Base-by-base conservation (phyloP, 1,284 basidiomycete genomes). In the Leccinum pallidistipes region DNA sequence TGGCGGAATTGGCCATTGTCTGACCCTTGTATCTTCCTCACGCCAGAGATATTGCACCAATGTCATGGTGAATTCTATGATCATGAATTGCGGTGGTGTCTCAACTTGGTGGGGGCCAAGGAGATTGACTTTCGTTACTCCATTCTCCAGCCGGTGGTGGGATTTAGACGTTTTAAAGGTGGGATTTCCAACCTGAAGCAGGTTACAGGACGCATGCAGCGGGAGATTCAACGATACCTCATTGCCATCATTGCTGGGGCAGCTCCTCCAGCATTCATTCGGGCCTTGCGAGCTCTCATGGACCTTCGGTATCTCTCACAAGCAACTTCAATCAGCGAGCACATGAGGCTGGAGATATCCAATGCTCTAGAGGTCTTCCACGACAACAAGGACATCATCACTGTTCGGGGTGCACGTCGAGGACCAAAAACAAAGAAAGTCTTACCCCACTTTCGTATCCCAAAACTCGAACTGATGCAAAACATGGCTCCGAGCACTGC, bases 221-320 rank as follows among this genome's bases (percentile, higher is more conserved):
- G 10, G 18, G 47, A 49, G 11, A 49, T 49, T 24, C 47, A 49
- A 24, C 6, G 24, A 11, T 49, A 49, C 18, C 21, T 49, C 47
- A 49, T 49, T 49, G 47, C 47, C 12, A 14, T 49, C 47, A 49
- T 49, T 24, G 47, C 47, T 24, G 47, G 47, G 1, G 21, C 18
- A 5, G 47, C 47, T 49, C 47, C 47, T 3, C 45, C 45, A 47
- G 45, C 45, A 21, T 47, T 47, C 21, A 21, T 47, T 18, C 10
- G 45, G 45, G 45, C 45, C 9, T 18, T 63, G 61, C 66, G 57
- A 7, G 60, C 62, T 10, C 67, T 74, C 24, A 70, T 75, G 64
- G 43, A 67, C 45, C 64, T 64, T 24, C 52, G 52, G 4, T 64
- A 64, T 51, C 57, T 58, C 14, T 38, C 47, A 14, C 61, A 64